Conservation (phyloP, 1,284 basidiomycete genomes). For the Earliella scabrosa region DNA sequence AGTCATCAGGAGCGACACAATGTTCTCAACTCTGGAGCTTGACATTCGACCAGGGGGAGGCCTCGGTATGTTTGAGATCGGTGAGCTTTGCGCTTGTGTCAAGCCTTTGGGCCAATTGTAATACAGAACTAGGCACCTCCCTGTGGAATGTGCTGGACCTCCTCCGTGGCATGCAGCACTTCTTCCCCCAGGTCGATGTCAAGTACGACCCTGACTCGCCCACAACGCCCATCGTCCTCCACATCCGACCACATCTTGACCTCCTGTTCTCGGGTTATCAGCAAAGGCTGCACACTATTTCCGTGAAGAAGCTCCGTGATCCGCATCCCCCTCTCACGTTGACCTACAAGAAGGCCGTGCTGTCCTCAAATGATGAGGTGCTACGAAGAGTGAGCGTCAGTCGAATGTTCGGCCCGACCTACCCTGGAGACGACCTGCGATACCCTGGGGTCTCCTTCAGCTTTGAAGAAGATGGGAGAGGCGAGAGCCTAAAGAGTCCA, state of each 20-base stretch:
- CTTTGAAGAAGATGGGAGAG: constrained; percentile 69
- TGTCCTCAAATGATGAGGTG: constrained; percentile 62
- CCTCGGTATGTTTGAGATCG: constrained; percentile 79
- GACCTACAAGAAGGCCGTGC: constrained; percentile 68
- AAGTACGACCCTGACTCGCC: constrained; percentile 84
- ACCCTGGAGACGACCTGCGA: constrained; percentile 74
- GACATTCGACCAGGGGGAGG: constrained; percentile 81
- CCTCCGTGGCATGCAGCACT: constrained; percentile 62
- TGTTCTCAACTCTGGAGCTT: constrained; percentile 72
- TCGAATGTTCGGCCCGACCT: constrained; percentile 84
- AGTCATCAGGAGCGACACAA: constrained; percentile 31
- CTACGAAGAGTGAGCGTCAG: constrained; percentile 72
- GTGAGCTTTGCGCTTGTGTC: constrained; percentile 39
- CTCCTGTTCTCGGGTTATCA: constrained; percentile 78
- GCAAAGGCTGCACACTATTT: constrained; percentile 79
- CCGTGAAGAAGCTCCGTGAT: constrained; percentile 65
- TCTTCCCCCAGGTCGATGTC: constrained; percentile 82
- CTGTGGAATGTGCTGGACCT: constrained; percentile 82
- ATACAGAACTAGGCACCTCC: constrained; percentile 60
- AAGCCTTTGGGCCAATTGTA: not conserved
- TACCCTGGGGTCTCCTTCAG: constrained; percentile 87
- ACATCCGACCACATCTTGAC: constrained; percentile 78
- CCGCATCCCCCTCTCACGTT: constrained; percentile 67
- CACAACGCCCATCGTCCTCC: constrained; percentile 75
- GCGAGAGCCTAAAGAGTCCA: constrained; percentile 51